A percentile compares a stretch with the other conserved stretches of the same genome.
phyloP scores from a whole-genome alignment of 225 moss, liverwort and hornwort genomes.

The Thuidium tamariscinum region DNA sequence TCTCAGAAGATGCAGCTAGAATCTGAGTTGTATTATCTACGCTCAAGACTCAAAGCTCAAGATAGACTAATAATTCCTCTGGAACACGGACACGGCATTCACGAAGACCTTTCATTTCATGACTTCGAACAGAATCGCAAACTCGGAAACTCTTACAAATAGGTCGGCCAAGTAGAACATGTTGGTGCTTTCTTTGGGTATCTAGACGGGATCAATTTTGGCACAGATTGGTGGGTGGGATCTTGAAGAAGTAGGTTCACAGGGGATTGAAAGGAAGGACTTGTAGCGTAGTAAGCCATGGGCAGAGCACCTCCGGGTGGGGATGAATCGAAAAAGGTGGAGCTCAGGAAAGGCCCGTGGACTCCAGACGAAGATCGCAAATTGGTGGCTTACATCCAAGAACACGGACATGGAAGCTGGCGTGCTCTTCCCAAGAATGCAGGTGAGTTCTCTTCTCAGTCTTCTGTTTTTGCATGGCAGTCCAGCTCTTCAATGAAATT shows the following conservation, averaged over 20 bases:
- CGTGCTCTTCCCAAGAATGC: constrained; percentile 31
- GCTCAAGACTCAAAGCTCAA: not conserved
- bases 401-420: constrained; percentile 29
- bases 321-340: constrained; percentile 1
- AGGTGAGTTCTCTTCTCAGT: not conserved
- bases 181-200: not conserved
- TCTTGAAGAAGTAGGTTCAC: not conserved
- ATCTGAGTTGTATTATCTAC: not conserved
- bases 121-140: not conserved
- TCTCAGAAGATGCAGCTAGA: constrained; percentile 13
- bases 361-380: constrained; percentile 36
- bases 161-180: not conserved
- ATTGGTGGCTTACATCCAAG: constrained; percentile 21
- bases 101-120: not conserved
- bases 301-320: constrained; percentile 18
- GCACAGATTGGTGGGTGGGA: not conserved
- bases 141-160: not conserved
- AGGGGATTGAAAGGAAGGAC: not conserved
- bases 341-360: constrained; percentile 32
- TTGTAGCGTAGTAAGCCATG: not conserved
- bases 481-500: not conserved
- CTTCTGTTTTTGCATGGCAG: not conserved
- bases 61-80: not conserved
- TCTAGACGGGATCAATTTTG: not conserved
- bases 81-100: not conserved